Conservation (phyloP, 1,139 yeast genomes). For the Pichia sp. region DNA sequence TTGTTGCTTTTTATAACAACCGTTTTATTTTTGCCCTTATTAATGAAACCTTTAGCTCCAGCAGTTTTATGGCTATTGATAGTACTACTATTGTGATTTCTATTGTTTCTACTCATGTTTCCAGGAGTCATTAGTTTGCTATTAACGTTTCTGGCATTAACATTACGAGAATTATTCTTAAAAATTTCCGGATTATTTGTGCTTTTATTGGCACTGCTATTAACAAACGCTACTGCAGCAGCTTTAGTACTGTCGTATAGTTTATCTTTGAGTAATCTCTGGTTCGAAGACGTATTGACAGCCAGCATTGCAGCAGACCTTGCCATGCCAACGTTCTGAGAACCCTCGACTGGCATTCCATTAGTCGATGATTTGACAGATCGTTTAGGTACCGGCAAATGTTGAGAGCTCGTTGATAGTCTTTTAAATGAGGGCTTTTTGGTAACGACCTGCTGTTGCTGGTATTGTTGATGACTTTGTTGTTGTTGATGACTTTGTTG, state of each 20-base stretch:
- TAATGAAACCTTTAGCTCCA: no score
- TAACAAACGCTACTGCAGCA: conserved; percentile 12
- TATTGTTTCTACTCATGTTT: no score
- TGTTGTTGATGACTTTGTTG: no score
- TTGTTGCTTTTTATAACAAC: no score
- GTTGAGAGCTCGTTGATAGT: neutral
- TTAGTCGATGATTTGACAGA: conserved; percentile 3
- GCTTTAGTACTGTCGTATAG: conserved; percentile 11
- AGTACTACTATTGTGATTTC: no score
- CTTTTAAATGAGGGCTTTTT: conserved; percentile 8
- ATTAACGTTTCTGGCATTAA: no score
- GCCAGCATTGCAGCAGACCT: conserved; percentile 13
- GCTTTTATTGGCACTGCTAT: neutral
- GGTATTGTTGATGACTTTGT: no score
- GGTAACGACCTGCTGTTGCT: neutral
- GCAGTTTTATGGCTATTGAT: no score
- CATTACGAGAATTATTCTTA: no score
- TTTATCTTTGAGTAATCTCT: neutral
- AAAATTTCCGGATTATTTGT: no score
- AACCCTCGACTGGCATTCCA: neutral
- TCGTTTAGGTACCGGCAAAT: conserved; percentile 6
- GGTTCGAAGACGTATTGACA: neutral
- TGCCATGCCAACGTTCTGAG: conserved; percentile 3
- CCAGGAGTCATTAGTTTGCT: no score
- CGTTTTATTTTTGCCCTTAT: no score